Conservation (phyloP, 768 basidiomycete species). For the Epithele typhae region DNA sequence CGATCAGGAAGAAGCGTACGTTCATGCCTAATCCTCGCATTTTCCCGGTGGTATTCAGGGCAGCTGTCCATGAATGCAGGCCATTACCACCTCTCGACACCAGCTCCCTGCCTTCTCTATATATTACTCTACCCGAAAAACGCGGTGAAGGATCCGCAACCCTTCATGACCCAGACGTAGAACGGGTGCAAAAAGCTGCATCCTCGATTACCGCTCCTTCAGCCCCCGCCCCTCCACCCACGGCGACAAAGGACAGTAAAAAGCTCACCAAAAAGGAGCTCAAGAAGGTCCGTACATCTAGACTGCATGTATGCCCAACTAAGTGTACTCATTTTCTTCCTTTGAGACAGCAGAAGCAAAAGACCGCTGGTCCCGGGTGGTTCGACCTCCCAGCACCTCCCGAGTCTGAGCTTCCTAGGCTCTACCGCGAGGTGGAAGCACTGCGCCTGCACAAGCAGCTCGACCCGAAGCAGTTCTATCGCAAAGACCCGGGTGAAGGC, state of each 20-base stretch:
- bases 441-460: slow-evolving; percentile 82
- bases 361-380: slow-evolving; percentile 79
- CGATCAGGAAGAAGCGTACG: slow-evolving; percentile 15
- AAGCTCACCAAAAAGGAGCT: slow-evolving; percentile 67
- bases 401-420: slow-evolving; percentile 71
- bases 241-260: slow-evolving; percentile 57
- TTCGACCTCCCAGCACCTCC: slow-evolving; percentile 84
- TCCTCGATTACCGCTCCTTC: slow-evolving; percentile 47
- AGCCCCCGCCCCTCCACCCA: slow-evolving; percentile 59
- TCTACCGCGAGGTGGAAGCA: slow-evolving; percentile 85
- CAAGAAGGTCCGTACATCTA: slow-evolving; percentile 51
- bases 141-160: slow-evolving; percentile 40
- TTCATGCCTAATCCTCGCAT: background rate
- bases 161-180: slow-evolving; percentile 60
- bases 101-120: slow-evolving; percentile 57
- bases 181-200: slow-evolving; percentile 47
- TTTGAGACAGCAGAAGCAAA: slow-evolving; percentile 57
- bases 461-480: slow-evolving; percentile 89
- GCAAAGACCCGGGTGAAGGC: slow-evolving; percentile 81
- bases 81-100: slow-evolving; percentile 63
- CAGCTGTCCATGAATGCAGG: slow-evolving; percentile 27
- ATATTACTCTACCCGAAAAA: slow-evolving; percentile 47
- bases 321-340: no score
- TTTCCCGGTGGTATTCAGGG: background rate
- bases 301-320: background rate